A percentile compares a stretch with the other conserved stretches of the same genome.
phyloP scores from a whole-genome alignment of 2,329 filamentous ascomycete genomes.

The Alternaria angustiovoidea region DNA sequence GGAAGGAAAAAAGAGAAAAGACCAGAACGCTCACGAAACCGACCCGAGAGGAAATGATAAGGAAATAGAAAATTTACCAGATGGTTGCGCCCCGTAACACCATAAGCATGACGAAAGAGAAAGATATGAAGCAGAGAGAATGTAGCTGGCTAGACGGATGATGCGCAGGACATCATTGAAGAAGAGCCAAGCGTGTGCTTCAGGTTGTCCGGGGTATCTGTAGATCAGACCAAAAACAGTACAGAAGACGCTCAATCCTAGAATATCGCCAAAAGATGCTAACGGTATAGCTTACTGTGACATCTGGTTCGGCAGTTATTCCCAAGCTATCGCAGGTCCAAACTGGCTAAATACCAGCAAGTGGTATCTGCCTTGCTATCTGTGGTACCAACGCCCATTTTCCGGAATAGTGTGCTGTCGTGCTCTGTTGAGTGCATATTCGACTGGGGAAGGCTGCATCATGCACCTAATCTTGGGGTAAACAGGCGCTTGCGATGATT shows the following conservation, averaged over 20 bases:
- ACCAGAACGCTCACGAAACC: constrained; percentile 11
- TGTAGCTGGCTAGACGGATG: not conserved
- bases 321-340: constrained; percentile 2
- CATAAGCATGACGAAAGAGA: constrained; percentile 18
- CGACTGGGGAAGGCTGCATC: constrained; percentile 16
- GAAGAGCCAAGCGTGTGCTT: constrained; percentile 5
- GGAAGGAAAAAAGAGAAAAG: not conserved
- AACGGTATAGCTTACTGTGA: constrained; percentile 31
- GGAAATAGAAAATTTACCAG: constrained; percentile 17
- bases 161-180: not conserved
- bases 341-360: constrained; percentile 13
- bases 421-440: constrained; percentile 24
- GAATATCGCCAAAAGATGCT: constrained; percentile 26
- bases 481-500: constrained; percentile 29
- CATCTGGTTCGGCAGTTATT: constrained; percentile 19
- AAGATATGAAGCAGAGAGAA: constrained; percentile 2
- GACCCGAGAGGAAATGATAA: constrained; percentile 19
- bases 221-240: constrained; percentile 12
- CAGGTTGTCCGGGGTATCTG: not conserved
- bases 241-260: constrained; percentile 11
- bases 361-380: not conserved
- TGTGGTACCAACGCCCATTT: constrained; percentile 9
- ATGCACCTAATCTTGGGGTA: constrained; percentile 26
- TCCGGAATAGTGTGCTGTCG: constrained; percentile 20
- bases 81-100: not conserved